Evolutionary conservation across 306 rosid genomes (phyloP), one percentile per base, ranked within the genome.

Genomic region (Crotalaria pallida): DNA sequence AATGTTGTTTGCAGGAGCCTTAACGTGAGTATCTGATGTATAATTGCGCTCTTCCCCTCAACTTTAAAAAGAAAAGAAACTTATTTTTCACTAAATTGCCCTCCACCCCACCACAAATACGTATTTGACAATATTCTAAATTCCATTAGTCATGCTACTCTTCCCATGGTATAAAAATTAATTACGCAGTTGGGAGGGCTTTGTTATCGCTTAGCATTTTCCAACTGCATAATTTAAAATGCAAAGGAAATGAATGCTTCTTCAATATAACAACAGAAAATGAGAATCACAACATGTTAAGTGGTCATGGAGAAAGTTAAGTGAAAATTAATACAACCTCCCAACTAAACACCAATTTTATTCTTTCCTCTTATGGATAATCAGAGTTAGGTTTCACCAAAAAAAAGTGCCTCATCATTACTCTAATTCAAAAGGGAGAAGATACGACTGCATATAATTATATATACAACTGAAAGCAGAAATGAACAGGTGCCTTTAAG

Each of bases 241-340:
- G 43, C 52, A 63, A 16, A 52, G 53, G 65, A 50, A 68, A 67
- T 69, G 53, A 36, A 36, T 10, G 50, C 16, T 41, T 48, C 24
- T 23, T 9, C 5, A 2, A 29, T 6, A 29, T 29, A 8, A 10
- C 58, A 66, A 48, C 27, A 47, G 58, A 31, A 67, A 50, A 34
- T 67, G 49, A 16, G 22, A 49, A 17, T 34, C 62, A 10, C 17
- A 33, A n/a, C 51, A 68, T 52, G 73, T 18, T 21, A 18, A 10
- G 59, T 33, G 43, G 72, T 47, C 18, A 47, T 44, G 44, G 44
- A 67, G 72, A 50, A 65, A 60, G 52, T 65, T 48, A 16, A 50
- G 38, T 50, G 60, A 67, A 17, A 2, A 67, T 19, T 3, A 51
- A 26, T 19, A 8, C 62, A 67, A 67, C 31, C 62, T 51, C 49